Evolutionary conservation across 768 basidiomycete genomes (phyloP).

Genomic region (Tulasnella sp.): DNA sequence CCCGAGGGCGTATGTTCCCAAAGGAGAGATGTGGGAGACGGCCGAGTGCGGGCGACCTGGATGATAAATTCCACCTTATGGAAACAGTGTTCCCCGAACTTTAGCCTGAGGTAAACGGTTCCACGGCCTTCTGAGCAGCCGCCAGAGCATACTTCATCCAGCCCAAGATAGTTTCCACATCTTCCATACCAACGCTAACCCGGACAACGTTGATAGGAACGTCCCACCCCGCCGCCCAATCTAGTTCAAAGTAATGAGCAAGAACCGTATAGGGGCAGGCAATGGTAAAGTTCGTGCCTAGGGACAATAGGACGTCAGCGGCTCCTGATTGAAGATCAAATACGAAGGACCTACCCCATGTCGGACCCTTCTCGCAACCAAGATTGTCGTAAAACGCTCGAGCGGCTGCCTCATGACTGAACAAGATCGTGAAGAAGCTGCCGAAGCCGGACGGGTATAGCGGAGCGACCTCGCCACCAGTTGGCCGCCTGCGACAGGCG

Average conservation of each 20-base stretch:
- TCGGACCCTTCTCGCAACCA: slow-evolving; percentile 85
- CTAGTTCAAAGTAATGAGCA: slow-evolving; percentile 85
- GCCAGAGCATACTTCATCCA: slow-evolving; percentile 38
- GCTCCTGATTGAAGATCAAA: not conserved
- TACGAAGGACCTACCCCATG: slow-evolving; percentile 46
- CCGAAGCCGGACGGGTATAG: slow-evolving; percentile 66
- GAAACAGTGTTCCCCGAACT: too few relatives aligned
- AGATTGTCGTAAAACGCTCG: slow-evolving; percentile 84
- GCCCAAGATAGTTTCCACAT: slow-evolving; percentile 56
- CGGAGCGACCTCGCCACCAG: not conserved
- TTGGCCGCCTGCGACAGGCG: slow-evolving; percentile 57
- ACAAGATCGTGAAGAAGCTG: slow-evolving; percentile 85
- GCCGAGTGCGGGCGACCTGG: too few relatives aligned
- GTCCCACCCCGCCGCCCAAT: slow-evolving; percentile 87
- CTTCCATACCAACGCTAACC: slow-evolving; percentile 89
- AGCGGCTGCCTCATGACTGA: slow-evolving; percentile 68
- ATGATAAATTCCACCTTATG: too few relatives aligned
- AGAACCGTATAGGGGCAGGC: slow-evolving; percentile 92
- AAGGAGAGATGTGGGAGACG: too few relatives aligned
- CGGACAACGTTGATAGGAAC: slow-evolving; percentile 84
- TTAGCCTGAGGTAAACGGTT: too few relatives aligned
- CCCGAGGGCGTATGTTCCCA: too few relatives aligned
- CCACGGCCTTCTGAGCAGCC: too few relatives aligned
- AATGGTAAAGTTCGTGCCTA: slow-evolving; percentile 92
- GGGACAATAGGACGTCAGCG: slow-evolving; percentile 35